phyloP scores from a whole-genome alignment of 2,329 filamentous ascomycete species.

The Boeremia lycopersici region DNA sequence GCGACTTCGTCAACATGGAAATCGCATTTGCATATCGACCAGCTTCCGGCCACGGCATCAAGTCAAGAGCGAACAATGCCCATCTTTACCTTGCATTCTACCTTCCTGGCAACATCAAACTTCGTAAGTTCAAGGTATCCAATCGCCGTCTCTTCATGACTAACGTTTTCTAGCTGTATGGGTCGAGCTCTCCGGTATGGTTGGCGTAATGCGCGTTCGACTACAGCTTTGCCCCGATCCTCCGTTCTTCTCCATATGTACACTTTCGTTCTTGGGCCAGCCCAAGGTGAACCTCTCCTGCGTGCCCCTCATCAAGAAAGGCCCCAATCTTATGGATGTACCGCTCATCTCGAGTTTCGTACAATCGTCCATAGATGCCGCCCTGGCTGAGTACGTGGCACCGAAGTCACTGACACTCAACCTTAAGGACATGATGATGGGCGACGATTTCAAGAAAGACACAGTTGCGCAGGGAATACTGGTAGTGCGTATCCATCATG shows the following conservation, averaged over 20 bases:
- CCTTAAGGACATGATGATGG: conserved; percentile 77
- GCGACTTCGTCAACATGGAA: conserved; percentile 79
- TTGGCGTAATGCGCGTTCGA: conserved; percentile 72
- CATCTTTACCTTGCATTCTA: conserved; percentile 77
- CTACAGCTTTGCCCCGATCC: conserved; percentile 77
- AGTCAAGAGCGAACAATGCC: conserved; percentile 71
- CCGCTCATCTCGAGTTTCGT: conserved; percentile 77
- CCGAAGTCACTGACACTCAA: conserved; percentile 76
- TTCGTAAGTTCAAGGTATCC: conserved; percentile 48
- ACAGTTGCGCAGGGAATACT: conserved; percentile 69
- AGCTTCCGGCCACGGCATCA: conserved; percentile 65
- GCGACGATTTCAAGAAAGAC: conserved; percentile 80
- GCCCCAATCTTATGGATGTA: conserved; percentile 75
- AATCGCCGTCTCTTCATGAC: neutral
- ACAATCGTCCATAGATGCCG: conserved; percentile 74
- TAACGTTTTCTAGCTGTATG: conserved; percentile 62
- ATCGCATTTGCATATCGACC: conserved; percentile 75
- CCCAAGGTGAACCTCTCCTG: conserved; percentile 74
- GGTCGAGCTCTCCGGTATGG: conserved; percentile 74
- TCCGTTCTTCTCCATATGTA: conserved; percentile 77
- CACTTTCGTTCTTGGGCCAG: conserved; percentile 75
- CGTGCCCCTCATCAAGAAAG: conserved; percentile 70
- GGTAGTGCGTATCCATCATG: conserved; percentile 69
- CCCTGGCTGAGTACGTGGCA: conserved; percentile 76
- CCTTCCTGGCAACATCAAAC: conserved; percentile 60